Percentiles rank a stretch among this genome's conserved stretches.
These are phyloP conservation scores for Rhynchospora tenuis DNA, from an alignment of 176 grass and related monocot genomes.

Conservation along the genomic window DNA sequence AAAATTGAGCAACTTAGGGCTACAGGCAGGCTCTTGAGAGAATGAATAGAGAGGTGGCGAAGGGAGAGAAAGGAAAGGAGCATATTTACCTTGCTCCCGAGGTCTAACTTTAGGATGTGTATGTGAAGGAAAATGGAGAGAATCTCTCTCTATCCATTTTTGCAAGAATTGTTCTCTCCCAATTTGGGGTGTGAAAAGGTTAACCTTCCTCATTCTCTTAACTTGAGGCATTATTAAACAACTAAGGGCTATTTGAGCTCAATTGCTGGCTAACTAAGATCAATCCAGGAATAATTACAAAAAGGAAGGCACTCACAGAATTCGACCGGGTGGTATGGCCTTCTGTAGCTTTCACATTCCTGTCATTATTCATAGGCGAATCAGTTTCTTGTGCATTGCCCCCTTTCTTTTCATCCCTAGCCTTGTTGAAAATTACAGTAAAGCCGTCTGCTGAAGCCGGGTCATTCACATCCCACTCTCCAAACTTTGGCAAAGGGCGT, in stretches of 20 bases:
- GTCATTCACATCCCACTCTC: constrained; percentile 84
- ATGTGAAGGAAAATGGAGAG: too few relatives aligned
- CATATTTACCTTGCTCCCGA: too few relatives aligned
- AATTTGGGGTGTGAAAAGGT: too few relatives aligned
- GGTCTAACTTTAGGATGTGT: too few relatives aligned
- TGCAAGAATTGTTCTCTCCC: too few relatives aligned
- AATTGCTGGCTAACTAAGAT: background rate
- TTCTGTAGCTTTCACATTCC: constrained; percentile 30
- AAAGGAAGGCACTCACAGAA: constrained; percentile 38
- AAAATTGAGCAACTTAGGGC: background rate
- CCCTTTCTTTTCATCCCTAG: constrained; percentile 77
- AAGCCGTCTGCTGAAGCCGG: constrained; percentile 83
- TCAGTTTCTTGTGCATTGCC: constrained; percentile 56
- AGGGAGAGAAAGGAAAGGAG: too few relatives aligned
- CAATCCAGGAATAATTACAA: background rate
- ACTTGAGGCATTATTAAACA: background rate
- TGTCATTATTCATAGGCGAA: constrained; percentile 51
- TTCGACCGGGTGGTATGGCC: constrained; percentile 44
- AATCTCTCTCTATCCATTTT: too few relatives aligned
- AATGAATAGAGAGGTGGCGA: too few relatives aligned
- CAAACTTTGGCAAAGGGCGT: constrained; percentile 78
- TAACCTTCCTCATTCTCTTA: too few relatives aligned
- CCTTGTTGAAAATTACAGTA: constrained; percentile 95
- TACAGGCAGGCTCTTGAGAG: too few relatives aligned
- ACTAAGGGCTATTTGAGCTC: background rate